A percentile compares a stretch with the other conserved stretches of the same genome.
phyloP scores from a whole-genome alignment of 2,329 filamentous ascomycete genomes.

The Neofusicoccum umdonicola region DNA sequence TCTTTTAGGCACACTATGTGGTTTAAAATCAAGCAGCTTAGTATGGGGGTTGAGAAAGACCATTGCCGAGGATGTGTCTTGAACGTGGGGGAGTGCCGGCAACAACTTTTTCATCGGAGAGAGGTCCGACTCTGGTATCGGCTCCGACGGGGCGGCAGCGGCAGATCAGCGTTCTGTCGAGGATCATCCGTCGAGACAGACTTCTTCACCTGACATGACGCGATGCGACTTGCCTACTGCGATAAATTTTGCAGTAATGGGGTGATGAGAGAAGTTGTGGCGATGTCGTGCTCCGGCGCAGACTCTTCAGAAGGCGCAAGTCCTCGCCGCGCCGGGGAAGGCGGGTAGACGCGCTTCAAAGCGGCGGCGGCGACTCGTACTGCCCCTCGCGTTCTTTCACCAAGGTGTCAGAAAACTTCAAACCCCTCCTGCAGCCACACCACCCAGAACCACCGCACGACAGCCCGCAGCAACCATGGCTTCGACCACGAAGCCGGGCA shows the following conservation, averaged over 20 bases:
- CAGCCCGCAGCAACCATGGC: constrained; percentile 39
- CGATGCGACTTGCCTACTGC: background rate
- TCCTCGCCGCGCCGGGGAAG: background rate
- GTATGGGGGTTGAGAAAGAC: too few species aligned
- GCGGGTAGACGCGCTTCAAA: background rate
- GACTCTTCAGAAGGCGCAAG: background rate
- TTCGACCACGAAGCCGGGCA: constrained; percentile 48
- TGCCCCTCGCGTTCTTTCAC: background rate
- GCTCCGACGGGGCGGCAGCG: background rate
- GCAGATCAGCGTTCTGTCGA: background rate
- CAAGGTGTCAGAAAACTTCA: background rate
- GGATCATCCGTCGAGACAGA: background rate
- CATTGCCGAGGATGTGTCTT: too few species aligned
- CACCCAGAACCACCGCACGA: background rate
- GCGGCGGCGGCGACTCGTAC: background rate
- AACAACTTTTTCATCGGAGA: background rate
- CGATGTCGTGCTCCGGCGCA: background rate
- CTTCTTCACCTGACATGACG: background rate
- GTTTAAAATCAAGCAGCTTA: too few species aligned
- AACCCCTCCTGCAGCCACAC: background rate
- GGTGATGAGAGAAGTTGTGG: background rate
- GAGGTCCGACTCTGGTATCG: background rate
- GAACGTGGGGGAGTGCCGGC: background rate
- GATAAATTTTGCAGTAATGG: background rate
- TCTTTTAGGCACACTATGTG: too few species aligned